Base-by-base conservation (phyloP, 1,139 yeast species). In the Geotrichum australiense region DNA sequence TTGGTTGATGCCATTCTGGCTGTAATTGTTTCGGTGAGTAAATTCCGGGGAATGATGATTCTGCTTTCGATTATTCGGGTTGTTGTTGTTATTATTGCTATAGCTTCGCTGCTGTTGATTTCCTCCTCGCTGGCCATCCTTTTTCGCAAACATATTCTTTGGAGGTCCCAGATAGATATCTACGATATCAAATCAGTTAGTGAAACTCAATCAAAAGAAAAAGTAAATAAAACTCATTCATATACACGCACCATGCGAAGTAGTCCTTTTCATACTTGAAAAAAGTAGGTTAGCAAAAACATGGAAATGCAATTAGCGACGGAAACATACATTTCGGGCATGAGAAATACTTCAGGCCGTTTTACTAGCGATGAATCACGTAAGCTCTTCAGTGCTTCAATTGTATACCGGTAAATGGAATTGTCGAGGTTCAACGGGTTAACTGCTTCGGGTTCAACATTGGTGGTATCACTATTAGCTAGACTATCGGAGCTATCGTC, bases 351-450 rank as follows among this genome's bases (percentile, higher is more conserved):
- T n/a, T n/a, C n/a, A n/a, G n/a, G n/a, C n/a, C n/a, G n/a, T n/a
- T n/a, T 24, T 12, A 39, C 41, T 3, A 38, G 36, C 37, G 45
- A 40, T 6, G 45, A 42, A 11, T 42, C 29, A 16, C 31, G 38
- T 10, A 41, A 29, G 7, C 29, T 24, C 16, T 35, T 33, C 15
- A 44, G 20, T 20, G 25, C 28, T 12, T 44, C 42, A 14, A 35
- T 25, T n/a, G 41, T 20, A 24, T 44, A 44, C 11, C 20, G 18
- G 15, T 19, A 29, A 15, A 39, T 31, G 21, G 35, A 32, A 10
- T 38, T 40, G 11, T 35, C 35, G n/a, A 45, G 45, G 25, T 44
- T 44, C 19, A 37, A 31, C 11, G 43, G 39, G n/a, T n/a, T n/a
- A n/a, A n/a, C n/a, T n/a, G n/a, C n/a, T n/a, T n/a, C n/a, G n/a